These are phyloP conservation scores for Austroboletus niveus DNA, from an alignment of 1,284 basidiomycete genomes.

Conservation along the genomic window DNA sequence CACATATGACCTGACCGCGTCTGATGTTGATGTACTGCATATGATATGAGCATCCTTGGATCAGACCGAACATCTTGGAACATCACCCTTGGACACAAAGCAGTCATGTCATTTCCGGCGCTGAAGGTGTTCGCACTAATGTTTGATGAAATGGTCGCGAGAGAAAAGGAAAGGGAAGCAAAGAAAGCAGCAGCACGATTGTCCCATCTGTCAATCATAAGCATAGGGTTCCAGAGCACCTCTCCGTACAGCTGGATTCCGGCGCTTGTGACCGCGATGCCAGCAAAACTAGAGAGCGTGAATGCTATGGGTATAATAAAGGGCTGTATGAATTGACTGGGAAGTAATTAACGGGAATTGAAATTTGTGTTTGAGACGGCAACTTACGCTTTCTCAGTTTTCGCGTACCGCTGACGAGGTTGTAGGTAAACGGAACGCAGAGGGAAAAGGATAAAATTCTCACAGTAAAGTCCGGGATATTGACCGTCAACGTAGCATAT, in stretches of 20 bases:
- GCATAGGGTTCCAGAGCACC: constrained; percentile 48
- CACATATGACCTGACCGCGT: constrained; percentile 61
- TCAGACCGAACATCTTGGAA: not conserved
- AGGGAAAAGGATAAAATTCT: constrained; percentile 6
- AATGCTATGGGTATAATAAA: constrained; percentile 57
- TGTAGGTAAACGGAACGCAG: not conserved
- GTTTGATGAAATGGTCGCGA: constrained; percentile 64
- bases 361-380: not conserved
- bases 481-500: constrained; percentile 51
- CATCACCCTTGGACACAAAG: constrained; percentile 41
- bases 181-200: constrained; percentile 71
- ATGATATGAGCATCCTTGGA: constrained; percentile 3
- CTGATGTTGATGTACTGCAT: constrained; percentile 57
- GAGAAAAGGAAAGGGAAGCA: constrained; percentile 51
- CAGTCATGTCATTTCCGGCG: constrained; percentile 64
- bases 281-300: constrained; percentile 54
- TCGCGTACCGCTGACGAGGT: constrained; percentile 25
- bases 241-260: constrained; percentile 51
- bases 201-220: constrained; percentile 55
- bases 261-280: constrained; percentile 54
- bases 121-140: constrained; percentile 63
- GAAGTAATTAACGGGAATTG: constrained; percentile 1
- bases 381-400: constrained; percentile 27
- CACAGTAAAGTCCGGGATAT: constrained; percentile 58
- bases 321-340: constrained; percentile 55